Evolutionary conservation across 352 stramenopile genomes (phyloP).

Genomic region (Albugo laibachii): DNA sequence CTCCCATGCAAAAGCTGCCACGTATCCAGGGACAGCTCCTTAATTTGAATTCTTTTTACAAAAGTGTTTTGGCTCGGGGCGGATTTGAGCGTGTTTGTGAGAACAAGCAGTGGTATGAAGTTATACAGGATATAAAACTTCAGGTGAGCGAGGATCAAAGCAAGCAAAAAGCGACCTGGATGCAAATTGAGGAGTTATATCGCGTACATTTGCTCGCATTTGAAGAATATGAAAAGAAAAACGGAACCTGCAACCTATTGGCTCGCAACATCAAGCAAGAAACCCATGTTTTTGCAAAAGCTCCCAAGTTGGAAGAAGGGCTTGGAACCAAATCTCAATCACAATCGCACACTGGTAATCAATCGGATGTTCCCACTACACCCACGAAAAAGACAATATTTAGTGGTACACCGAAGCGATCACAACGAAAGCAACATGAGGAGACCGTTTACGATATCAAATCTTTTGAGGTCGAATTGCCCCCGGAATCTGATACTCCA

Average conservation of each 20-base stretch:
- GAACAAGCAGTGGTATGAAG: not conserved
- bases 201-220: conserved; percentile 1
- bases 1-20: conserved; percentile 60
- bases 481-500: conserved; percentile 4
- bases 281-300: too few relatives aligned
- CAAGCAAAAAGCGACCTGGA: not conserved
- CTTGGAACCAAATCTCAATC: too few relatives aligned
- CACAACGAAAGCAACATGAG: too few relatives aligned
- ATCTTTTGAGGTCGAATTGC: too few relatives aligned
- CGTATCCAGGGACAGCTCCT: conserved; percentile 48
- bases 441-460: too few relatives aligned
- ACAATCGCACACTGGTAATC: too few relatives aligned
- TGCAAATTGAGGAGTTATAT: conserved; percentile 1
- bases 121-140: conserved; percentile 1
- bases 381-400: too few relatives aligned
- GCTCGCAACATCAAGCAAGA: too few relatives aligned
- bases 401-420: too few relatives aligned
- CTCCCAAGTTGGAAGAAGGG: too few relatives aligned
- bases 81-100: conserved; percentile 23
- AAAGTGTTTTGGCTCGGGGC: conserved; percentile 27
- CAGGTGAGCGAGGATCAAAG: not conserved
- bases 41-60: conserved; percentile 49
- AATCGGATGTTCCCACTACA: too few relatives aligned
- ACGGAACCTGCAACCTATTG: not conserved
- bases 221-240: conserved; percentile 2